Conservation (phyloP, 2,329 filamentous ascomycete species). For the Rhinocladiella mackenziei region DNA sequence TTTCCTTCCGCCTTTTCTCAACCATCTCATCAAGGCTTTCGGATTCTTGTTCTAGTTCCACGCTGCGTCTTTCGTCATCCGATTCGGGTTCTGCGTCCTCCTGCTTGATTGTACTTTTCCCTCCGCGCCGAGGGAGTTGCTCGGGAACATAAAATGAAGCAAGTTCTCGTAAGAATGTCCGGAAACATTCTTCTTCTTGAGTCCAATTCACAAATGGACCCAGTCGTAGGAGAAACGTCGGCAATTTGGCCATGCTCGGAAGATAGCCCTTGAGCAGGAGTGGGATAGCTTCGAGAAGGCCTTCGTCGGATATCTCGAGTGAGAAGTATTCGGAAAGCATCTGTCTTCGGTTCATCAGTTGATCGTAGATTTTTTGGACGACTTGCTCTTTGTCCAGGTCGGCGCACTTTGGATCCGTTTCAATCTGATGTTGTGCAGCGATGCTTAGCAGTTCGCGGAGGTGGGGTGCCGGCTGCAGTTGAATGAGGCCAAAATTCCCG, state of each 20-base stretch:
- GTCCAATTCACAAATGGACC: conserved; percentile 86
- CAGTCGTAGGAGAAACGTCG: conserved; percentile 78
- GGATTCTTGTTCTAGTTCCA: conserved; percentile 36
- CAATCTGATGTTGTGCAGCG: conserved; percentile 67
- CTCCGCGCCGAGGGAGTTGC: conserved; percentile 59
- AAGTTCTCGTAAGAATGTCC: conserved; percentile 77
- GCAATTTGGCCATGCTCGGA: conserved; percentile 79
- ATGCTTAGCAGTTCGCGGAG: conserved; percentile 67
- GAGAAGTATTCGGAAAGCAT: conserved; percentile 94
- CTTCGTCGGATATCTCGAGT: conserved; percentile 72
- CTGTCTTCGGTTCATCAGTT: conserved; percentile 70
- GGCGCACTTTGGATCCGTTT: conserved; percentile 33
- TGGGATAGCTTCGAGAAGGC: conserved; percentile 74
- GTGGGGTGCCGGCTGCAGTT: conserved; percentile 70
- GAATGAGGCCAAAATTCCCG: conserved; percentile 84
- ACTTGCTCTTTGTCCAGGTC: conserved; percentile 52
- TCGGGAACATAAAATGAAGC: conserved; percentile 90
- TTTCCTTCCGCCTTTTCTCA: conserved; percentile 56
- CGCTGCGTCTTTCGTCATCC: not conserved
- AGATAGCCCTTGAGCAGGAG: conserved; percentile 84
- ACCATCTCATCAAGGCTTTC: conserved; percentile 29
- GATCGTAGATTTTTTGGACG: conserved; percentile 60
- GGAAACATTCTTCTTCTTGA: conserved; percentile 80
- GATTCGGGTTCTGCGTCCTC: conserved; percentile 12
- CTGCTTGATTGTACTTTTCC: conserved; percentile 6